Base-by-base conservation (phyloP, 148 eudicot genomes). In the Amaranthus palmeri region DNA sequence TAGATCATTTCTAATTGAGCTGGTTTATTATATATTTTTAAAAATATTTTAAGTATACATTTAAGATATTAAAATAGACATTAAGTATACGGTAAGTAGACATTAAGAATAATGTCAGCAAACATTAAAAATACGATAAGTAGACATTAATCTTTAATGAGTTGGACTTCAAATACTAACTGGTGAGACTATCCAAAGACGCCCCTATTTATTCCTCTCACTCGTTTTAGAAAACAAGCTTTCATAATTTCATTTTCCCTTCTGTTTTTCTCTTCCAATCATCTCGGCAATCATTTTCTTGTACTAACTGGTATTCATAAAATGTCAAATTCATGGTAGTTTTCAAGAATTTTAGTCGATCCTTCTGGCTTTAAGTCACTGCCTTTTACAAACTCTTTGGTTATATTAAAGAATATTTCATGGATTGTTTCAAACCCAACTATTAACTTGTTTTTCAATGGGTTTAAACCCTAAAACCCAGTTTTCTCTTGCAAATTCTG, bases 401-500 rank as follows among this genome's bases (percentile, higher is more conserved):
- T 75, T 80, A 36, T 48, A 12, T 59, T 70, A 77, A 73, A 76
- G 41, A 76, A 76, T 49, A 11, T 62, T 73, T 73, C 49, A 8
- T 18, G 14, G 13, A 8, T 82, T 78, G 73, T 69, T 80, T 49
- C 12, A 60, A 50, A 71, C 43, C 14, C 13, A 72, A 69, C 83
- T 77, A 25, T 2, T 15, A n/a, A 25, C 41, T n/a, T 63, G 4
- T 60, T 69, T 66, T 69, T 72, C 40, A 12, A 72, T 52, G 70
- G 80, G 73, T 77, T 75, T 70, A 73, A 76, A 75, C 65, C 48
- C 69, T 74, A 79, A 81, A 71, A 13, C 55, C 76, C 65, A 57
- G 69, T 70, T 54, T 18, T 61, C 65, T 11, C 50, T 65, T 15
- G 7, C 6, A 14, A 45, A 72, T 74, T 25, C 55, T 54, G 18